These are phyloP conservation scores for Penstemon barbatus DNA, from an alignment of 257 asterid genomes.

Conservation along the genomic window DNA sequence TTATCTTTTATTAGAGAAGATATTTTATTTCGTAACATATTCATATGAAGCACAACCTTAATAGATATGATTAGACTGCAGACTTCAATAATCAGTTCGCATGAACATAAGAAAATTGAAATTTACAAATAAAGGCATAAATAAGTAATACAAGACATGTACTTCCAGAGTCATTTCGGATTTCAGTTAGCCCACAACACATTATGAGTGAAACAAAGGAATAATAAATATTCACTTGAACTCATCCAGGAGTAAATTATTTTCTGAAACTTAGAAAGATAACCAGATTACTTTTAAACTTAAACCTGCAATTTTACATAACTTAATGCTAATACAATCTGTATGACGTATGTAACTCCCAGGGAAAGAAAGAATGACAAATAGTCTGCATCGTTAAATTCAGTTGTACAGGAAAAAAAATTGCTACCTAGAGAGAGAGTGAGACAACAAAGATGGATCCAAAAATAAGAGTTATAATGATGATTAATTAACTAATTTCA, in stretches of 20 bases:
- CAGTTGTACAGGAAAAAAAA: no score
- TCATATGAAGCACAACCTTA: constrained; percentile 17
- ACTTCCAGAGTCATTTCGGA: not conserved
- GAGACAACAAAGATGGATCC: not conserved
- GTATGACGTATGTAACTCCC: not conserved
- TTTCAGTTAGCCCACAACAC: not conserved
- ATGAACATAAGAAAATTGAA: not conserved
- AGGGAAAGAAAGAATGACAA: no score
- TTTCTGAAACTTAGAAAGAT: not conserved
- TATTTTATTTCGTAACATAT: constrained; percentile 1
- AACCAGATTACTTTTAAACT: not conserved
- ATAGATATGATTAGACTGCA: not conserved
- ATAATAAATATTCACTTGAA: no score
- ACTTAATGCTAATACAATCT: not conserved
- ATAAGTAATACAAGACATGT: not conserved
- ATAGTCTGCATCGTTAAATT: no score
- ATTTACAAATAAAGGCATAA: not conserved
- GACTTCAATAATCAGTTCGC: not conserved
- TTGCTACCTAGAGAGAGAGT: not conserved
- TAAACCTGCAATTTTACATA: not conserved
- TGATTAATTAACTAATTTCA: no score
- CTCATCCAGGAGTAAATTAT: not conserved
- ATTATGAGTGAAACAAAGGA: no score
- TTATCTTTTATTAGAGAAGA: not conserved
- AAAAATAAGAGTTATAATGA: no score